Conservation (phyloP, 306 rosid species). For the Erythrophleum fordii region DNA sequence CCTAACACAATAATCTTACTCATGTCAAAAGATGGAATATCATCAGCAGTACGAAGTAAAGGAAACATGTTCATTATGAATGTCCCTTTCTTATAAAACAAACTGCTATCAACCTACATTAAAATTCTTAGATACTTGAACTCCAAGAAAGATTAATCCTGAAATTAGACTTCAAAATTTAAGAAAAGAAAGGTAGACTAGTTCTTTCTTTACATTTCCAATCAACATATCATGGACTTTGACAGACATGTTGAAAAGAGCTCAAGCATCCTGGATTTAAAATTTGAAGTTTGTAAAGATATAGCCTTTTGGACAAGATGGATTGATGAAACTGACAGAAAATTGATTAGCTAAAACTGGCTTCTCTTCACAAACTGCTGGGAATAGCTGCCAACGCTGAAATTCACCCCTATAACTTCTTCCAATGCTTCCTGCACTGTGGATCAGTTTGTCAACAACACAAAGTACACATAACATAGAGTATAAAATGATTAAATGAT, state of each 20-base stretch:
- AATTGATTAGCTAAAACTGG: conserved; percentile 93
- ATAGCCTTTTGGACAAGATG: conserved; percentile 27
- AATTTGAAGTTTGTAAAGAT: conserved; percentile 13
- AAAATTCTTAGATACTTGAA: background rate
- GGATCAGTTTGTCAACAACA: conserved; percentile 33
- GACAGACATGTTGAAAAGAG: background rate
- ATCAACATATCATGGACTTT: background rate
- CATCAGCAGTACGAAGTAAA: conserved; percentile 24
- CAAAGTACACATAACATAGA: background rate
- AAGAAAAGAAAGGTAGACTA: background rate
- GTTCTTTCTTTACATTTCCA: background rate
- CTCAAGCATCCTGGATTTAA: background rate
- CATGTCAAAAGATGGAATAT: conserved; percentile 30
- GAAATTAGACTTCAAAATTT: background rate
- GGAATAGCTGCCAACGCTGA: conserved; percentile 92
- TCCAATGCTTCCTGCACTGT: conserved; percentile 94
- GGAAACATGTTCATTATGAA: conserved; percentile 20
- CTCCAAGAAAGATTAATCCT: conserved; percentile 18
- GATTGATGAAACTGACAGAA: conserved; percentile 65
- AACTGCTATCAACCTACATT: conserved; percentile 9
- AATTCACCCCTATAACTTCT: conserved; percentile 86
- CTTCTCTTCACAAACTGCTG: conserved; percentile 75
- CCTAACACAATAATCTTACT: conserved; percentile 51
- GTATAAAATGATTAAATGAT: conserved; percentile 11
- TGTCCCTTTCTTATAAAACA: conserved; percentile 15